phyloP scores from a whole-genome alignment of 2,329 filamentous ascomycete genomes.

The Aspergillus neotritici region DNA sequence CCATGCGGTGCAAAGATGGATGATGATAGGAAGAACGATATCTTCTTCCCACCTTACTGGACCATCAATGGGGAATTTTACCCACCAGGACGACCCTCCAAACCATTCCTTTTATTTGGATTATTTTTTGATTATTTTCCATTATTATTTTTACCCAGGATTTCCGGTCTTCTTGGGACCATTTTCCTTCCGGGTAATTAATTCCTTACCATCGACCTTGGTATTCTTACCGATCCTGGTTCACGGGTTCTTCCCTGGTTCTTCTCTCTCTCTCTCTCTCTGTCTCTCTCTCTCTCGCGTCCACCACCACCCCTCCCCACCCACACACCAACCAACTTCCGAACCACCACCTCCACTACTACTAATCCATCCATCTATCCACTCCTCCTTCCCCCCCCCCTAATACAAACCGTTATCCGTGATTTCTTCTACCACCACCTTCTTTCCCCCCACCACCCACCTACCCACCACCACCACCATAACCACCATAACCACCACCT shows the following conservation, averaged over 20 bases:
- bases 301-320: slow-evolving; percentile 4
- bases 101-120: too few relatives aligned
- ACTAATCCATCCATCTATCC: slow-evolving; percentile 9
- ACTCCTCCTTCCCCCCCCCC: slow-evolving; percentile 3
- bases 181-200: neutral
- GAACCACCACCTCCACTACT: slow-evolving; percentile 15
- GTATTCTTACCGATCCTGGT: too few relatives aligned
- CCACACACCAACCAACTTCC: slow-evolving; percentile 11
- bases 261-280: slow-evolving; percentile 3
- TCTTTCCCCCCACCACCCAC: slow-evolving; percentile 9
- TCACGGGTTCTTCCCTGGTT: slow-evolving; percentile 1
- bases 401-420: slow-evolving; percentile 14
- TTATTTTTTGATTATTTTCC: too few relatives aligned
- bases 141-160: too few relatives aligned
- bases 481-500: slow-evolving; percentile 10
- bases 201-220: too few relatives aligned
- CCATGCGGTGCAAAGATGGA: too few relatives aligned
- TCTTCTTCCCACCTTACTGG: too few relatives aligned
- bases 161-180: neutral
- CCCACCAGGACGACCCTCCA: too few relatives aligned
- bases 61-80: too few relatives aligned
- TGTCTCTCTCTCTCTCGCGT: slow-evolving; percentile 5
- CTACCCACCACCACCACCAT: slow-evolving; percentile 2
- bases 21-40: too few relatives aligned
- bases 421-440: slow-evolving; percentile 10